Evolutionary conservation across 2,329 filamentous ascomycete genomes (phyloP).

Genomic region (Rhinocladiella mackenziei): DNA sequence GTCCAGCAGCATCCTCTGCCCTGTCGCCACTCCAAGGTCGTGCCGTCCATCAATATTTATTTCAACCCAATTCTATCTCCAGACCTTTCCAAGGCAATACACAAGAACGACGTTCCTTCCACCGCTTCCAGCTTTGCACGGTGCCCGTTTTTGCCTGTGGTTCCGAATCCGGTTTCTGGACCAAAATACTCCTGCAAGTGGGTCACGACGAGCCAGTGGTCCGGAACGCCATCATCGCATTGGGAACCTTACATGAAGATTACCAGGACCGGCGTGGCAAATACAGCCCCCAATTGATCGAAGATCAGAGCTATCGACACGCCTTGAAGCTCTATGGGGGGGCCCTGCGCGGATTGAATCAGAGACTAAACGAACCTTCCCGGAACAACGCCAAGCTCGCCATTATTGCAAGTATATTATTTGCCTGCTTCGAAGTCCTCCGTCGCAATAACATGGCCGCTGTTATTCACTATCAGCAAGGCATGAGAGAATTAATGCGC

Average conservation of each 20-base stretch:
- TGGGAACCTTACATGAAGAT: slow-evolving; percentile 62
- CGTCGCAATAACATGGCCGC: slow-evolving; percentile 32
- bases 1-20: slow-evolving; percentile 10
- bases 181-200: slow-evolving; percentile 58
- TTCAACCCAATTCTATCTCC: slow-evolving; percentile 29
- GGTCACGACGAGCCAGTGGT: slow-evolving; percentile 60
- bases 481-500: slow-evolving; percentile 29
- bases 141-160: slow-evolving; percentile 62
- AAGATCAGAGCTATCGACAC: slow-evolving; percentile 48
- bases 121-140: slow-evolving; percentile 59
- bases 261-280: slow-evolving; percentile 29
- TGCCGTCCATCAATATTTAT: slow-evolving; percentile 15
- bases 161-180: slow-evolving; percentile 65
- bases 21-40: slow-evolving; percentile 15
- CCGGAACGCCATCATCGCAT: slow-evolving; percentile 61
- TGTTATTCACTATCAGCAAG: slow-evolving; percentile 29
- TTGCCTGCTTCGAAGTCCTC: slow-evolving; percentile 60
- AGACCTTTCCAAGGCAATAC: slow-evolving; percentile 47
- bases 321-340: slow-evolving; percentile 58
- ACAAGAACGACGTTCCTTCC: slow-evolving; percentile 58
- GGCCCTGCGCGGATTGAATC: slow-evolving; percentile 51
- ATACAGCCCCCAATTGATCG: slow-evolving; percentile 38
- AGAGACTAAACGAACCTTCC: slow-evolving; percentile 40
- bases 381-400: slow-evolving; percentile 49
- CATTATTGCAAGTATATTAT: slow-evolving; percentile 62